Evolutionary conservation across 306 rosid species (phyloP).

Genomic region (Pyrus pyrifolia): DNA sequence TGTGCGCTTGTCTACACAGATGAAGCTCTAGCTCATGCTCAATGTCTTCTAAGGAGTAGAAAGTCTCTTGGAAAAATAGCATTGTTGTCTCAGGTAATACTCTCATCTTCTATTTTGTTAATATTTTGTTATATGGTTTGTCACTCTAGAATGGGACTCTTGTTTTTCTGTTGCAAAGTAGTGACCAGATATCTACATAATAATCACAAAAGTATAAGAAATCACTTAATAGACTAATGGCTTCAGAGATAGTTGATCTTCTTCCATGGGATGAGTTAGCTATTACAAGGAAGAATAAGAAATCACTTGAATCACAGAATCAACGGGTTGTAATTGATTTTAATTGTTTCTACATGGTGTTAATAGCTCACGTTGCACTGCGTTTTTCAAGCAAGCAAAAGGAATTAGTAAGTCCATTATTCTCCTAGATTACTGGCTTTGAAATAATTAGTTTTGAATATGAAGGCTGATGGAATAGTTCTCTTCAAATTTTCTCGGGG

Average conservation of each 20-base stretch:
- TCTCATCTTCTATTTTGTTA: background rate
- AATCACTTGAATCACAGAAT: conserved; percentile 91
- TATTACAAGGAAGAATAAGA: conserved; percentile 73
- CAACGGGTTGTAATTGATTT: conserved; percentile 77
- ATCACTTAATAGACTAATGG: conserved; percentile 57
- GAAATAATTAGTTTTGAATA: background rate
- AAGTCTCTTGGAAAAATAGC: conserved; percentile 70
- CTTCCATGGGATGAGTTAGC: conserved; percentile 86
- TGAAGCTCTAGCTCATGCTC: conserved; percentile 99
- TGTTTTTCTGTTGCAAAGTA: background rate
- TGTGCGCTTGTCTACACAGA: too few species aligned
- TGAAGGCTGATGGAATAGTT: background rate
- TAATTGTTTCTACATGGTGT: conserved; percentile 65
- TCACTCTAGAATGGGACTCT: background rate
- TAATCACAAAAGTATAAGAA: conserved; percentile 17
- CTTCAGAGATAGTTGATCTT: conserved; percentile 83
- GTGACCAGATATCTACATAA: background rate
- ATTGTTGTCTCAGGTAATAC: conserved; percentile 62
- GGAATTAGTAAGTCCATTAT: conserved; percentile 59
- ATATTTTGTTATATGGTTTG: background rate
- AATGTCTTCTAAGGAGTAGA: conserved; percentile 68
- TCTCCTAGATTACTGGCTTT: conserved; percentile 9
- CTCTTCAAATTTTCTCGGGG: background rate
- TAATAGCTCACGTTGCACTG: conserved; percentile 74
- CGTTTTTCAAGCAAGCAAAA: conserved; percentile 81